Base-by-base conservation (phyloP, 208 protist genomes). In the Crithidia thermophila region DNA sequence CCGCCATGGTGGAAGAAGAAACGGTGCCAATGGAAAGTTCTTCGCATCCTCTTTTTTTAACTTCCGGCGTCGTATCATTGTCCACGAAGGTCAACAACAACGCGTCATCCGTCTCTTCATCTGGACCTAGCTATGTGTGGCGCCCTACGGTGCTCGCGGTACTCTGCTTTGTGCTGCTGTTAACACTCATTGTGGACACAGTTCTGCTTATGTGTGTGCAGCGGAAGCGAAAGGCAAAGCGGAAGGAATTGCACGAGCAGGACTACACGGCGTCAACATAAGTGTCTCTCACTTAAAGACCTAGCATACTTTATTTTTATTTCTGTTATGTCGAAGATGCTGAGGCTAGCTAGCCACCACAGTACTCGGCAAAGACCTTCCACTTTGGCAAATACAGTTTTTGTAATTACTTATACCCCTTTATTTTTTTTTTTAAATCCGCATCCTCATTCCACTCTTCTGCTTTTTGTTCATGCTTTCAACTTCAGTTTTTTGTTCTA, bases 381-480 rank as follows among this genome's bases (percentile, higher is more conserved):
- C n/a, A n/a, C n/a, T n/a, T n/a, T n/a, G n/a, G n/a, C n/a, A n/a
- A n/a, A n/a, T 11, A 28, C 23, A n/a, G 20, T 36, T 56, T n/a
- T 72, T 58, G 45, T 42, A 9, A 36, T n/a, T 33, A 30, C 36
- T 50, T 39, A 14, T 23, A 2, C 58, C 3, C 11, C 4, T 64
- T 53, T 51, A 14, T 43, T 39, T 57, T 57, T 67, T 2, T 57
- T 67, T 56, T 36, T 57, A n/a, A n/a, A n/a, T n/a, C n/a, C n/a
- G n/a, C 51, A 6, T 14, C 23, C 33, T 11, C 42, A 16, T 33
- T n/a, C 42, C n/a, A 25, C n/a, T 18, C 7, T 56, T 40, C 47
- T 66, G 27, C 45, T 66, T 40, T 55, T 66, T 64, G 40, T 62
- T 62, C 56, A 42, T 49, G 30, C n/a, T 37, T 58, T 23, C 52